Conservation (phyloP, 306 rosid genomes). For the Coriaria nepalensis region DNA sequence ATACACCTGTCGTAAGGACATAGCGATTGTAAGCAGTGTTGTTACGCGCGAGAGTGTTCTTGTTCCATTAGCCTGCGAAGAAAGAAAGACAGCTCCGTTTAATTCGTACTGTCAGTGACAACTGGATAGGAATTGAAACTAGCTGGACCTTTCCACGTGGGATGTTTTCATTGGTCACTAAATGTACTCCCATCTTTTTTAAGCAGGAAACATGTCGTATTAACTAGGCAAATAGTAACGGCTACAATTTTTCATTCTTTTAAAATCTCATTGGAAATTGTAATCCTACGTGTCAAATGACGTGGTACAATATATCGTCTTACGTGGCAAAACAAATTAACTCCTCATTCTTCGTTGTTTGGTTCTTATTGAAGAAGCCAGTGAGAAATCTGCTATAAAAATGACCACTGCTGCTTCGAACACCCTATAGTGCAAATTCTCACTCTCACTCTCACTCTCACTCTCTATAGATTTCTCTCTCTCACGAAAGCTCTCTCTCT, state of each 20-base stretch:
- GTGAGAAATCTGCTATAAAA: constrained; percentile 28
- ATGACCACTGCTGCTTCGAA: background rate
- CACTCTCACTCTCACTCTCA: constrained; percentile 13
- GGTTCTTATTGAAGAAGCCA: constrained; percentile 38
- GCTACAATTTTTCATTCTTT: constrained; percentile 5
- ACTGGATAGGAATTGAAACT: constrained; percentile 32
- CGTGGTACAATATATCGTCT: constrained; percentile 5
- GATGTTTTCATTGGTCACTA: background rate
- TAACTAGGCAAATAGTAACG: constrained; percentile 14
- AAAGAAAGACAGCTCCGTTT: too few species aligned
- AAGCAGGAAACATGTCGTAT: constrained; percentile 4
- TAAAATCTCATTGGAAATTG: constrained; percentile 18
- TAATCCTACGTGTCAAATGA: constrained; percentile 27
- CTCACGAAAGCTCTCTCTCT: constrained; percentile 6
- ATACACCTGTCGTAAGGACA: too few species aligned
- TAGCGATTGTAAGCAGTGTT: too few species aligned
- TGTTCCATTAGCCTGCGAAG: too few species aligned
- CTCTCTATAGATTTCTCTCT: constrained; percentile 4
- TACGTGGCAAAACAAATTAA: constrained; percentile 25
- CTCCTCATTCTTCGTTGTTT: background rate
- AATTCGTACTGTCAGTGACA: constrained; percentile 28
- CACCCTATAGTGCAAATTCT: constrained; percentile 10
- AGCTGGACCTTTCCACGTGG: constrained; percentile 26
- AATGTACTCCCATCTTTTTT: background rate
- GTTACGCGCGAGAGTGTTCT: too few species aligned